Conservation (phyloP, 2,329 filamentous ascomycete species). For the Pseudodiploospora longispora region DNA sequence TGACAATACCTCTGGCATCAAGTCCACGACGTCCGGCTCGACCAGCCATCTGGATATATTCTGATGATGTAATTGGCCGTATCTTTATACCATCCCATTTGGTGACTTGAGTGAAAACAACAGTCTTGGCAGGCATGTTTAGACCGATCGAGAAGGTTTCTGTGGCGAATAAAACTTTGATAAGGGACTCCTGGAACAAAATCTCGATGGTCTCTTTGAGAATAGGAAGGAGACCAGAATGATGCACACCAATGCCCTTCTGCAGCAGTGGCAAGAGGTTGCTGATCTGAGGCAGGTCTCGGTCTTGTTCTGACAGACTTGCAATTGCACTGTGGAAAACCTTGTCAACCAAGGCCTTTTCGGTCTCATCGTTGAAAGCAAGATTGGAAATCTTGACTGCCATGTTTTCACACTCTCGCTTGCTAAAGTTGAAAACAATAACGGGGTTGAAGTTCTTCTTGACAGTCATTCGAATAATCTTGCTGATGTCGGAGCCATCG, state of each 20-base stretch:
- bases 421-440: slow-evolving; percentile 99
- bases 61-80: slow-evolving; percentile 83
- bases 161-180: slow-evolving; percentile 96
- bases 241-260: slow-evolving; percentile 92
- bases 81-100: slow-evolving; percentile 83
- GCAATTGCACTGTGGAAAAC: slow-evolving; percentile 93
- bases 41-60: slow-evolving; percentile 98
- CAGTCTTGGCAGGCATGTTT: slow-evolving; percentile 98
- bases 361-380: slow-evolving; percentile 92
- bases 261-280: slow-evolving; percentile 83
- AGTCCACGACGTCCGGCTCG: slow-evolving; percentile 94
- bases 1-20: slow-evolving; percentile 95
- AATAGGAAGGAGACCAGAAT: slow-evolving; percentile 90
- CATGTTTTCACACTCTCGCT: slow-evolving; percentile 87
- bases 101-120: slow-evolving; percentile 94
- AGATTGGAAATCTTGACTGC: slow-evolving; percentile 80
- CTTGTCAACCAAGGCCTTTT: slow-evolving; percentile 88
- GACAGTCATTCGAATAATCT: slow-evolving; percentile 99
- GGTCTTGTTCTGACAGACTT: slow-evolving; percentile 86
- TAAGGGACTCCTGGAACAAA: slow-evolving; percentile 92
- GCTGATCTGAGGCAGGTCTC: slow-evolving; percentile 78
- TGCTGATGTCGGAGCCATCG: slow-evolving; percentile 78
- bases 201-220: slow-evolving; percentile 99
- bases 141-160: slow-evolving; percentile 98
- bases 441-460: slow-evolving; percentile 94